Base-by-base conservation (phyloP, 1,284 basidiomycete species). In the Ganoderma lingzhi region DNA sequence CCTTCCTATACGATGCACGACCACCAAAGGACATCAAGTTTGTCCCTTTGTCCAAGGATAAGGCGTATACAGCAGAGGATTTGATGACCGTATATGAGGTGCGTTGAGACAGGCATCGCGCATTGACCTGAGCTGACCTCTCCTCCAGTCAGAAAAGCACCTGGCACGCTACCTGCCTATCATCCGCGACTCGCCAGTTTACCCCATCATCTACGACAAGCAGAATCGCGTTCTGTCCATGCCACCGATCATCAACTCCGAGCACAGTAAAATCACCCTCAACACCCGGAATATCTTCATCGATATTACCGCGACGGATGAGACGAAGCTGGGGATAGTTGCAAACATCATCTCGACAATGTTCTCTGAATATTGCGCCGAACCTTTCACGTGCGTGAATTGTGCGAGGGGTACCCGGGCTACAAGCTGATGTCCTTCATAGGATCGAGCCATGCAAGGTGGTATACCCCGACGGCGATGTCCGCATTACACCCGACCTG, bases 221-320 rank as follows among this genome's bases (percentile, higher is more conserved):
- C 86, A 93, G 68, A 92, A 95, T 78, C 89, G 85, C 42, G 97
- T 99, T 1, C 86, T 98, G 23, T 98, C 96, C 14, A 96, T 99
- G 93, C 98, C 98, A 37, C 98, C 98, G 2, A 98, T 99, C 81
- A 98, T 98, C 84, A 98, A 98, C 84, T 97, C 96, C 6, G 92
- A 98, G 73, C 94, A 96, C 82, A 98, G 96, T 79, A 99, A 99
- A 85, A 99, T 99, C 77, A 95, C 96, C 0, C 85, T 98, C 72
- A 92, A 96, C 80, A 99, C 98, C 15, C 90, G 87, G 69, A 98
- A 99, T 82, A 87, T 99, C 79, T 98, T 99, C 82, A 95, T 99
- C 75, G 98, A 99, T 81, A 90, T 96, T 60, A 99, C 98, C 6
- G 97, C 96, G 8, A 97, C 96, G n/a, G 98, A 99, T 80, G 90